phyloP scores from a whole-genome alignment of 768 basidiomycete genomes.

The Sarcodon aspratus region DNA sequence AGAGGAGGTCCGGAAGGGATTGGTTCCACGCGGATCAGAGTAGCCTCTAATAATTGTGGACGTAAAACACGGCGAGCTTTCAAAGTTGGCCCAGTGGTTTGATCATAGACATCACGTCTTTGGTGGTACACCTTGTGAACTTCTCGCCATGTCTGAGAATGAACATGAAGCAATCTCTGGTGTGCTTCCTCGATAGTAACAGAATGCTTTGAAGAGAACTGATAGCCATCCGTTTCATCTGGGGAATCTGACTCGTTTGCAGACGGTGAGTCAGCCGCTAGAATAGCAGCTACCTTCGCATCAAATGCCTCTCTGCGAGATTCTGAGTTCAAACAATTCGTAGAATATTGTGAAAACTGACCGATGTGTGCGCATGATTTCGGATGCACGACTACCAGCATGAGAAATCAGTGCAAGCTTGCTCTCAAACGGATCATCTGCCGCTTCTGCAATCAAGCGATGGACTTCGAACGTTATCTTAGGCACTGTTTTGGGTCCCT shows the following conservation, averaged over 20 bases:
- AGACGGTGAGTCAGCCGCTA: slow-evolving; percentile 23
- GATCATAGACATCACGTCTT: slow-evolving; percentile 11
- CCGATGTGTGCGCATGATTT: slow-evolving; percentile 60
- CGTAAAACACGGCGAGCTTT: slow-evolving; percentile 1
- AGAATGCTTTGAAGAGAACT: slow-evolving; percentile 52
- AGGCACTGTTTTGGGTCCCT: slow-evolving; percentile 65
- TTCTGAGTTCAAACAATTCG: neutral
- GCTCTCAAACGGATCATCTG: slow-evolving; percentile 79
- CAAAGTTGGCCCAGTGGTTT: too few species aligned
- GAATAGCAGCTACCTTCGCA: slow-evolving; percentile 64
- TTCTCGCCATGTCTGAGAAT: slow-evolving; percentile 58
- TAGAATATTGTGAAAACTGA: neutral
- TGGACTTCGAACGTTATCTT: slow-evolving; percentile 45
- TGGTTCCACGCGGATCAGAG: slow-evolving; percentile 30
- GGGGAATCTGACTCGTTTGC: slow-evolving; percentile 7
- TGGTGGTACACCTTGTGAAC: slow-evolving; percentile 30
- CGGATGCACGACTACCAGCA: slow-evolving; percentile 61
- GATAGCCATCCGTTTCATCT: slow-evolving; percentile 38
- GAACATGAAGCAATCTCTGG: slow-evolving; percentile 51
- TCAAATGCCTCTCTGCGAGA: slow-evolving; percentile 46
- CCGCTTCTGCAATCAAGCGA: slow-evolving; percentile 62
- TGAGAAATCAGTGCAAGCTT: slow-evolving; percentile 65
- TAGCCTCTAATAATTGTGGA: slow-evolving; percentile 19
- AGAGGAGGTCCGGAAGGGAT: slow-evolving; percentile 45
- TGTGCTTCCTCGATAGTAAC: slow-evolving; percentile 66